phyloP scores from a whole-genome alignment of 768 basidiomycete species.

The Calocybe gangraenosa region DNA sequence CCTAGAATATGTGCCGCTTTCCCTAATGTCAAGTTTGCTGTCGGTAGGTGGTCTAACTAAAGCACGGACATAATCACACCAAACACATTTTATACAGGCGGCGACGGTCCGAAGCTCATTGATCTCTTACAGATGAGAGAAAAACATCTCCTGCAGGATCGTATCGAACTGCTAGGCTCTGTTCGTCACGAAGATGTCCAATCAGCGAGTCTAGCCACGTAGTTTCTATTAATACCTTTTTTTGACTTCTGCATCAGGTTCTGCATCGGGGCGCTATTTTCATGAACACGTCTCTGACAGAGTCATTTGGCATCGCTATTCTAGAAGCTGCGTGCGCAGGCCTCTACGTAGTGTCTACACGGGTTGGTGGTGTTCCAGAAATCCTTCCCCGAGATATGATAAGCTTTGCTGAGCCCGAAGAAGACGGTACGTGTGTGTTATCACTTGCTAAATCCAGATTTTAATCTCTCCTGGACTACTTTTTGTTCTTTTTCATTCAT shows the following conservation, averaged over 20 bases:
- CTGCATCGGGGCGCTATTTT: conserved; percentile 84
- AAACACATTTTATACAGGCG: conserved; percentile 48
- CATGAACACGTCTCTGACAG: conserved; percentile 93
- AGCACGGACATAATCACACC: not conserved
- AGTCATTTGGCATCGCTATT: conserved; percentile 96
- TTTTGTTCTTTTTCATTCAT: conserved; percentile 4
- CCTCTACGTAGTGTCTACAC: conserved; percentile 89
- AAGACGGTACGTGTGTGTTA: conserved; percentile 62
- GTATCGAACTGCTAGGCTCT: conserved; percentile 85
- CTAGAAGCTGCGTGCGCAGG: conserved; percentile 96
- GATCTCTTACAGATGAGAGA: conserved; percentile 96
- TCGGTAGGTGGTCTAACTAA: conserved; percentile 47
- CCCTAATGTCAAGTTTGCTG: conserved; percentile 83
- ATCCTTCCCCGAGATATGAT: conserved; percentile 94
- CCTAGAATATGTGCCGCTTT: conserved; percentile 85
- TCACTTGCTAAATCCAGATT: not conserved
- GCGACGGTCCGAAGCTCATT: conserved; percentile 92
- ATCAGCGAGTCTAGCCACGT: conserved; percentile 46
- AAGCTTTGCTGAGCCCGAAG: conserved; percentile 89
- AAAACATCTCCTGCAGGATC: conserved; percentile 82
- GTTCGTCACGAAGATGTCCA: conserved; percentile 81
- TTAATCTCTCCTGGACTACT: too few relatives aligned
- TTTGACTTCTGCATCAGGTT: conserved; percentile 44
- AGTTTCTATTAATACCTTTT: not conserved
- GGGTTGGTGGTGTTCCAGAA: conserved; percentile 94